Evolutionary conservation across 2,329 filamentous ascomycete genomes (phyloP).

Genomic region (Epichloe gansuensis): DNA sequence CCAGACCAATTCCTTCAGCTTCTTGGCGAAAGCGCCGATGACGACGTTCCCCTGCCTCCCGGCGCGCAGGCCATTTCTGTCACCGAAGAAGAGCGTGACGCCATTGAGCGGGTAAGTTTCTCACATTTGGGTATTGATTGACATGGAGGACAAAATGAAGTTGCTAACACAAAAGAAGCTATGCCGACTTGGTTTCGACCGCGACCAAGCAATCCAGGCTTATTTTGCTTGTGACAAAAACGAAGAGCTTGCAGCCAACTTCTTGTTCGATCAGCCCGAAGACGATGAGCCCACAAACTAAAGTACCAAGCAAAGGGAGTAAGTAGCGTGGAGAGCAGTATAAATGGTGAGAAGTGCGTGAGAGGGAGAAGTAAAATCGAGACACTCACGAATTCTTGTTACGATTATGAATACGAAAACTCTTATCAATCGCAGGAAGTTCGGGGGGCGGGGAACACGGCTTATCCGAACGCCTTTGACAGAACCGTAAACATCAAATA

Average conservation of each 20-base stretch:
- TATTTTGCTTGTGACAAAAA: constrained; percentile 99
- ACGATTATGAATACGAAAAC: constrained; percentile 5
- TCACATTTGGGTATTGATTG: not conserved
- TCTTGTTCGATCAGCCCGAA: constrained; percentile 92
- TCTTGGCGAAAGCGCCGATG: constrained; percentile 75
- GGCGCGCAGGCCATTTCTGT: constrained; percentile 83
- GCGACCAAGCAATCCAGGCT: constrained; percentile 88
- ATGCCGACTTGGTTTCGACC: constrained; percentile 83
- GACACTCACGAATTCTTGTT: not conserved
- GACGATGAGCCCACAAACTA: constrained; percentile 52
- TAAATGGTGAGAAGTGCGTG: not conserved
- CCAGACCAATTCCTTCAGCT: constrained; percentile 88
- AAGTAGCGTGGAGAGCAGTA: not conserved
- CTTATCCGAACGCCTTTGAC: not conserved
- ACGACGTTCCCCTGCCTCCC: constrained; percentile 73
- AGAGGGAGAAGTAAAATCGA: not conserved
- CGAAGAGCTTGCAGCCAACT: constrained; percentile 95
- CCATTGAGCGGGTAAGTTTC: constrained; percentile 71
- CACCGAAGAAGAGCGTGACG: constrained; percentile 91
- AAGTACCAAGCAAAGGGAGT: constrained; percentile 8
- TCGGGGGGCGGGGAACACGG: not conserved
- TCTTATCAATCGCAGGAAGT: not conserved
- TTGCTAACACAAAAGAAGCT: constrained; percentile 39
- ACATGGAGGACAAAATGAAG: no score
- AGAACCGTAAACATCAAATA: not conserved